Percentiles rank a stretch among this genome's conserved stretches.
phyloP scores from a whole-genome alignment of 2,329 filamentous ascomycete species.

The Septoria linicola region DNA sequence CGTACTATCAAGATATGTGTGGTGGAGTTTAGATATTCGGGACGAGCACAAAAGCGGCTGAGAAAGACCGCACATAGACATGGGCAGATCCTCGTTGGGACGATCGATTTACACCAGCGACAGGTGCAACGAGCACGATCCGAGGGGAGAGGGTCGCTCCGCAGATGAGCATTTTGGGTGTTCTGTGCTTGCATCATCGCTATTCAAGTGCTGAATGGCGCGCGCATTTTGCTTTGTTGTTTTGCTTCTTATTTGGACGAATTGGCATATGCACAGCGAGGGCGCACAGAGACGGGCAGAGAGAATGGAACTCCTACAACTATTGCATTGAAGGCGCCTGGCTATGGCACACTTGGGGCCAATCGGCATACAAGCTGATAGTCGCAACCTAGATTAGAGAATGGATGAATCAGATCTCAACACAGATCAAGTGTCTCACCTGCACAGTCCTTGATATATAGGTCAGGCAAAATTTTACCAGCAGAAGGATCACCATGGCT shows the following conservation, averaged over 20 bases:
- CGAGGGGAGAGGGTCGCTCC: neutral
- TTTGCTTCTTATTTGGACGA: neutral
- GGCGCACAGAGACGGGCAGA: too few relatives aligned
- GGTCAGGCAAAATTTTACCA: too few relatives aligned
- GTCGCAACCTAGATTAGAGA: too few relatives aligned
- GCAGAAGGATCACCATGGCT: too few relatives aligned
- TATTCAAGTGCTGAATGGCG: slow-evolving; percentile 36
- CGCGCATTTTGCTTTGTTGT: slow-evolving; percentile 9
- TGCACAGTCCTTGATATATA: too few relatives aligned
- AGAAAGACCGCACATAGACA: neutral
- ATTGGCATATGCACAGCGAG: neutral
- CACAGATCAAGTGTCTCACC: too few relatives aligned
- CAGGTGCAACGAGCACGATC: neutral
- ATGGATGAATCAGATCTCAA: too few relatives aligned
- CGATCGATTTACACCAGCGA: neutral
- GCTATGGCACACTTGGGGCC: too few relatives aligned
- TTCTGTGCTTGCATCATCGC: slow-evolving; percentile 13
- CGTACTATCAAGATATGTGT: neutral
- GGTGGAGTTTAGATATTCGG: neutral
- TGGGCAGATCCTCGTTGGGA: neutral
- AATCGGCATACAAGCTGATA: too few relatives aligned
- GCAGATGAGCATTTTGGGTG: slow-evolving; percentile 43
- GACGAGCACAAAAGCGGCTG: neutral
- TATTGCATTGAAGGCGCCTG: too few relatives aligned
- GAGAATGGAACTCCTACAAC: too few relatives aligned